Base-by-base conservation (phyloP, 441 rosid species). In the Mallotus japonicus region DNA sequence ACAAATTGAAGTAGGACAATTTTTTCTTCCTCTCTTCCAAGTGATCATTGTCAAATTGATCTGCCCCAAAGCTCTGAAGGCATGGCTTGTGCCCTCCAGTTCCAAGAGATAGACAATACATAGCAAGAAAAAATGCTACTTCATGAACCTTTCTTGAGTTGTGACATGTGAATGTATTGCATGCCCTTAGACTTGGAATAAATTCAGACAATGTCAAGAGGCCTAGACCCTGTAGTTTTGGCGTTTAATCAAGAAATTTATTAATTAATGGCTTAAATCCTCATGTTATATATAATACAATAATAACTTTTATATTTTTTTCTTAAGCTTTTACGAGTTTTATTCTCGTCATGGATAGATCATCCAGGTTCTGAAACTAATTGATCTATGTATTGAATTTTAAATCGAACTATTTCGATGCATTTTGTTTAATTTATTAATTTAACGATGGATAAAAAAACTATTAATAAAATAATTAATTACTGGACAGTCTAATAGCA, bases 31-130 rank as follows among this genome's bases (percentile, higher is more conserved):
- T 89, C 80, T 92, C 94, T 13, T 19, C 58, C 0, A 83, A 85
- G 40, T 37, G 40, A 37, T 37, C 40, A 37, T 37, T 37, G 40
- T 37, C 40, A 37, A 37, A 37, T 37, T 90, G 97, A 76, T 92
- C 97, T 0, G 94, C 97, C 34, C 89, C 97, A 55, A 90, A 92
- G 75, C 96, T 88, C 1, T 90, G 83, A 44, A 90, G 91, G 74
- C 94, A 89, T n/a, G 97, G 97, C 76, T 92, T 92, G 71, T 87
- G 87, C 32, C 94, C 97, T n/a, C 96, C 94, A 3, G 90, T 87
- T 54, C 92, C 96, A 12, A 92, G 84, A 72, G 97, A 92, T 10
- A 90, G 85, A 87, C 85, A 68, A 71, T 90, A 90, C 42, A 92
- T 84, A 0, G 89, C 92, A 54, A 80, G 49, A 57, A 90, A 89